These are phyloP conservation scores for Yarrowia divulgata DNA, from an alignment of 805 yeast genomes.

Conservation along the genomic window DNA sequence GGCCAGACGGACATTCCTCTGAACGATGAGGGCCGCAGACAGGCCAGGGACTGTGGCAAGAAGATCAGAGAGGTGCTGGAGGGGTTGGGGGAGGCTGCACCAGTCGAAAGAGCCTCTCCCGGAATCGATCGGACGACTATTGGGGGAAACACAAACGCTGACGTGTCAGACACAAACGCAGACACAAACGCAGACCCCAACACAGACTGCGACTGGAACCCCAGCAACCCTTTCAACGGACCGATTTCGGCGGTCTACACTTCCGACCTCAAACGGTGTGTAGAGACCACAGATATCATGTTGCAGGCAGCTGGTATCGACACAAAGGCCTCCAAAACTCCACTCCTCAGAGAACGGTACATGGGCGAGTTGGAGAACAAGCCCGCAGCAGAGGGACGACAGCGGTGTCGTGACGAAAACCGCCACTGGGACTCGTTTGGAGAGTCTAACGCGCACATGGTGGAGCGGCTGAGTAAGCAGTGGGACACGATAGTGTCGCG, in stretches of 20 bases:
- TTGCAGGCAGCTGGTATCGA: slow-evolving; percentile 46
- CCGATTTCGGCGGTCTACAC: slow-evolving; percentile 51
- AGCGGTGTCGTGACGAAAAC: slow-evolving; percentile 61
- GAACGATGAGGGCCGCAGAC: slow-evolving; percentile 66
- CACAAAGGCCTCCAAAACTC: not conserved
- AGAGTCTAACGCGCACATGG: slow-evolving; percentile 56
- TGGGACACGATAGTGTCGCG: slow-evolving; percentile 56
- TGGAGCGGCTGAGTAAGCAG: slow-evolving; percentile 57
- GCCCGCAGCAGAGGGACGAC: slow-evolving; percentile 68
- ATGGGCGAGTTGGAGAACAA: slow-evolving; percentile 86
- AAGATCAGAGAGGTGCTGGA: slow-evolving; percentile 47
- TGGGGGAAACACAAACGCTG: not conserved
- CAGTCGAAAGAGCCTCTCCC: not conserved
- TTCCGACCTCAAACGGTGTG: slow-evolving; percentile 57
- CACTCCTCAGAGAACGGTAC: slow-evolving; percentile 67
- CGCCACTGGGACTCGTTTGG: slow-evolving; percentile 68
- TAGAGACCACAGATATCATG: slow-evolving; percentile 62
- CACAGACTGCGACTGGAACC: slow-evolving; percentile 51
- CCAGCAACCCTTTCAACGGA: not conserved
- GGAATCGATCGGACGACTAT: not conserved
- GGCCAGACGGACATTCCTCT: slow-evolving; percentile 75
- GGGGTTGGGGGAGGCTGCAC: not conserved
- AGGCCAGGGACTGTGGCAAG: slow-evolving; percentile 64
- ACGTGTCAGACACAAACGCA: slow-evolving; percentile 47
- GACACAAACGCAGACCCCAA: slow-evolving; percentile 29